phyloP scores from a whole-genome alignment of 805 yeast species.

The Zygosaccharomyces rouxii region DNA sequence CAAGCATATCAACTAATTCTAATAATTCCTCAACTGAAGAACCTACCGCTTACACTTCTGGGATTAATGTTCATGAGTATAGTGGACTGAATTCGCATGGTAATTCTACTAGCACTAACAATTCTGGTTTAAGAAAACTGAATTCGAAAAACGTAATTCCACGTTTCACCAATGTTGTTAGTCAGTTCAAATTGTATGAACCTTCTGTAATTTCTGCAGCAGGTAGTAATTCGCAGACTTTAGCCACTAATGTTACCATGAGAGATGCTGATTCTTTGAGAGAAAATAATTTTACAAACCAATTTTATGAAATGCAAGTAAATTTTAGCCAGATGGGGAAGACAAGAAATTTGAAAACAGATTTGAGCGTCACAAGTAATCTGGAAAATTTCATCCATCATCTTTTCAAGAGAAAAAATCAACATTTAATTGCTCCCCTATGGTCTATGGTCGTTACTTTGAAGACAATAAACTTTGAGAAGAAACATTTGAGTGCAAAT shows the following conservation, averaged over 20 bases:
- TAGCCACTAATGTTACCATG: slow-evolving; percentile 21
- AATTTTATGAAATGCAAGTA: slow-evolving; percentile 22
- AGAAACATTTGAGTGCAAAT: slow-evolving; percentile 42
- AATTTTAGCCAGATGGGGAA: slow-evolving; percentile 12
- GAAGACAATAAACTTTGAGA: slow-evolving; percentile 45
- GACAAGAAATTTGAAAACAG: slow-evolving; percentile 16
- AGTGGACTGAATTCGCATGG: slow-evolving; percentile 1
- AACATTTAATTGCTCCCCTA: slow-evolving; percentile 41
- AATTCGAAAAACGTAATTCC: slow-evolving; percentile 11
- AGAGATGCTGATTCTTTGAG: slow-evolving; percentile 3
- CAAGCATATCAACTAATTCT: neutral
- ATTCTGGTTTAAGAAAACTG: neutral
- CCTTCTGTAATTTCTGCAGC: slow-evolving; percentile 24
- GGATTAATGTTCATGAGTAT: neutral
- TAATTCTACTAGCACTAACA: neutral
- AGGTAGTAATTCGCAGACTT: slow-evolving; percentile 24
- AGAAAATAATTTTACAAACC: slow-evolving; percentile 15
- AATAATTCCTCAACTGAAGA: neutral
- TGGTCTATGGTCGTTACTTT: slow-evolving; percentile 53
- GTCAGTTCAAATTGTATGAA: slow-evolving; percentile 22
- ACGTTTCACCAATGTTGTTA: slow-evolving; percentile 21
- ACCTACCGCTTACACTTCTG: neutral
- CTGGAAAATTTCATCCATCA: slow-evolving; percentile 32
- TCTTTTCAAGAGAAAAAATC: slow-evolving; percentile 28
- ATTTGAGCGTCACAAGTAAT: slow-evolving; percentile 26